Evolutionary conservation across 2,329 filamentous ascomycete species (phyloP).

Genomic region (Beauveria australis): DNA sequence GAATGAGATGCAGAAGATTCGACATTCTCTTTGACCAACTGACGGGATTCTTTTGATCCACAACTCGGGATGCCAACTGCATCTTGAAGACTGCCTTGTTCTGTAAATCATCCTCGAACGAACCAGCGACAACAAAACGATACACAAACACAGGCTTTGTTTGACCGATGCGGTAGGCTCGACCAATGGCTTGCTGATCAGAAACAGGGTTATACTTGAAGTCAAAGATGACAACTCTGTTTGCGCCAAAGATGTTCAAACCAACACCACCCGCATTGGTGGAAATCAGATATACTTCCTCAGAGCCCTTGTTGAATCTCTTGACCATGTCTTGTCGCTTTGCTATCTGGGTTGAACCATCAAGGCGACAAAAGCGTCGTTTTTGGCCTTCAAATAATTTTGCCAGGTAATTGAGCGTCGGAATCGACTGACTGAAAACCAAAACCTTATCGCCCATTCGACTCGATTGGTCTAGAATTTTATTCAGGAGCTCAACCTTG

Average conservation of each 20-base stretch:
- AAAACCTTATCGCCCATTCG: slow-evolving; percentile 63
- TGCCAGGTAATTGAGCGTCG: slow-evolving; percentile 62
- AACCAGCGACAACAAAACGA: slow-evolving; percentile 68
- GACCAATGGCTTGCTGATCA: slow-evolving; percentile 81
- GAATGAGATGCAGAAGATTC: slow-evolving; percentile 53
- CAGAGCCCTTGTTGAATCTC: slow-evolving; percentile 53
- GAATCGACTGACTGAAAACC: slow-evolving; percentile 68
- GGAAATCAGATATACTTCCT: slow-evolving; percentile 69
- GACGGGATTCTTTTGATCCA: slow-evolving; percentile 74
- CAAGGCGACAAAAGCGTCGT: slow-evolving; percentile 50
- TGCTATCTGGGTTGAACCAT: slow-evolving; percentile 52
- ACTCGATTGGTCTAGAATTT: slow-evolving; percentile 60
- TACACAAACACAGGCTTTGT: slow-evolving; percentile 77
- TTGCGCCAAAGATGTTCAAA: slow-evolving; percentile 76
- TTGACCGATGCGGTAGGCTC: slow-evolving; percentile 81
- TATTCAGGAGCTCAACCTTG: slow-evolving; percentile 58
- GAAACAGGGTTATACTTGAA: slow-evolving; percentile 71
- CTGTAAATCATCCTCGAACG: slow-evolving; percentile 67
- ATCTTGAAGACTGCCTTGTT: slow-evolving; percentile 74
- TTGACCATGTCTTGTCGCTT: slow-evolving; percentile 57
- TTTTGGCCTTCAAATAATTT: slow-evolving; percentile 41
- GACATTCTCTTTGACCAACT: slow-evolving; percentile 51
- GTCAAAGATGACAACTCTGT: slow-evolving; percentile 80
- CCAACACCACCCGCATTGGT: slow-evolving; percentile 76
- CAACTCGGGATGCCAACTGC: slow-evolving; percentile 68